Base-by-base conservation (phyloP, 2,329 filamentous ascomycete genomes). In the Cladosporium sphaerospermum region DNA sequence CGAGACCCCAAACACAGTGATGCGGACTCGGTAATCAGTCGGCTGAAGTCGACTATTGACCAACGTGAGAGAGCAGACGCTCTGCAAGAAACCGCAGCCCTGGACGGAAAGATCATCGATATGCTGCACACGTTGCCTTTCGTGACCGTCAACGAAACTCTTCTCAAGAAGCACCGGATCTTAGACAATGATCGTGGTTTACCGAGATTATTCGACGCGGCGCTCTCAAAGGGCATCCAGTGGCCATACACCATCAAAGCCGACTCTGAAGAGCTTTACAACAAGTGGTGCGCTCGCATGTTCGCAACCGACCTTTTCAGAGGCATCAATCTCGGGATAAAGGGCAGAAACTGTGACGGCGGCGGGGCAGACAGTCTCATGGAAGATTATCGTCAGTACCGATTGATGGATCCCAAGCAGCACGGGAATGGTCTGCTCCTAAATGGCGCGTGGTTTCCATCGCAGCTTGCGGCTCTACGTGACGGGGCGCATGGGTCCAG, bases 381-480 rank as follows among this genome's bases (percentile, higher is more conserved):
- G 9, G 46, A 45, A 3, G 40, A 48, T 9, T 46, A 59, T 3
- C 42, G 63, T 63, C 28, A 60, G 62, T 14, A 64, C 48, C 34
- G 48, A 10, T 54, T 32, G 56, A 57, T 13, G 67, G 70, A 40
- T 52, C 57, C 11, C 3, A 69, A 68, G 4, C 68, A 66, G 49
- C 63, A 69, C 37, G 75, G 75, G 2, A 61, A 73, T 9, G 69
- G 69, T 2, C 45, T 68, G 3, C 65, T 77, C 1, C 61, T 75
- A 1, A 71, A 73, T 9, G 75, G 76, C 0, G 73, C 75, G 31
- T 83, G 80, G 80, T 83, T 73, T 72, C 78, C 80, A 0, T 69
- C 70, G 0, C 79, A 80, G 55, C 65, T 78, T 0, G 74, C 71
- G 9, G 72, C 77, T 0, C 62, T 81, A 0, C 74, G 77, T 10